Conservation (phyloP, 2,329 filamentous ascomycete species). For the Metarhizium robertsii region DNA sequence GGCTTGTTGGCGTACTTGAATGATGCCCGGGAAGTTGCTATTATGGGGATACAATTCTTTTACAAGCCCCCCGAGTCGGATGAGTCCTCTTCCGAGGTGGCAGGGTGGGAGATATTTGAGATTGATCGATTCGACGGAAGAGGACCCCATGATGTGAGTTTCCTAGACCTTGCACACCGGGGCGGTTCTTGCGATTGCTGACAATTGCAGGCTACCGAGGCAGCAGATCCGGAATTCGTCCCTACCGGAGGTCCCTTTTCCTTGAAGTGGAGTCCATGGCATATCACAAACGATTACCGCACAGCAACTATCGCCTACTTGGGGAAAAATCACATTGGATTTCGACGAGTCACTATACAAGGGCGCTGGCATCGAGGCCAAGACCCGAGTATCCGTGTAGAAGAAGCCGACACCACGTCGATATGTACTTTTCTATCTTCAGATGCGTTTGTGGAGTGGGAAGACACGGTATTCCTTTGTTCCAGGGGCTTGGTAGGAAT, state of each 20-base stretch:
- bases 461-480: slow-evolving; percentile 33
- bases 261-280: slow-evolving; percentile 47
- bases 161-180: background rate
- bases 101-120: slow-evolving; percentile 41
- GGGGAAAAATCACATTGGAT: slow-evolving; percentile 43
- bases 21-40: slow-evolving; percentile 37
- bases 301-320: slow-evolving; percentile 41
- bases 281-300: slow-evolving; percentile 21
- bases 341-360: slow-evolving; percentile 37
- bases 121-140: slow-evolving; percentile 36
- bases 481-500: background rate
- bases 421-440: slow-evolving; percentile 40
- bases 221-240: slow-evolving; percentile 37
- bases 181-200: background rate
- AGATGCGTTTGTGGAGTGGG: slow-evolving; percentile 48
- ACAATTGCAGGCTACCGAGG: slow-evolving; percentile 16
- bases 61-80: slow-evolving; percentile 10
- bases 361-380: slow-evolving; percentile 24
- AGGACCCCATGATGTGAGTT: slow-evolving; percentile 31
- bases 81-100: slow-evolving; percentile 16
- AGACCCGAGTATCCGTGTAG: slow-evolving; percentile 28
- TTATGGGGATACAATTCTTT: slow-evolving; percentile 39
- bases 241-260: slow-evolving; percentile 40
- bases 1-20: slow-evolving; percentile 43
- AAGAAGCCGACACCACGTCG: slow-evolving; percentile 31